phyloP scores from a whole-genome alignment of 202 grass and related monocot genomes.

The Schoenoplectus tabernaemontani region DNA sequence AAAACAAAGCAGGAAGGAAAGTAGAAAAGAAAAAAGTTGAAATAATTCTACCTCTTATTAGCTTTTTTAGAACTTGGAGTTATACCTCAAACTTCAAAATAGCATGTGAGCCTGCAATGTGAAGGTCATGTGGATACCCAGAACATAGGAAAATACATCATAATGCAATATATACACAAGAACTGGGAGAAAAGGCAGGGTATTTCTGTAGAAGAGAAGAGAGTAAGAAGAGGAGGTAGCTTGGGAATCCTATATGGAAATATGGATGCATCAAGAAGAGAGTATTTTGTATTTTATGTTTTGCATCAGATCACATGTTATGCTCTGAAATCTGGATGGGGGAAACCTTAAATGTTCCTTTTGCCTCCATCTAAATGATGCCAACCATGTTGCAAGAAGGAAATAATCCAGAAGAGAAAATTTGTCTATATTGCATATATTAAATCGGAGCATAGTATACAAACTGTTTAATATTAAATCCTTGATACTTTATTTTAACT shows the following conservation, averaged over 20 bases:
- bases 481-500: neutral
- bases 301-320: neutral
- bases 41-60: neutral
- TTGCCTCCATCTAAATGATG: neutral
- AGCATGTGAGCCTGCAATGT: neutral
- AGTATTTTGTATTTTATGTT: neutral
- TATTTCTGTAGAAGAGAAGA: neutral
- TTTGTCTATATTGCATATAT: neutral
- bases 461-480: constrained; percentile 1
- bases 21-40: neutral
- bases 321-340: neutral
- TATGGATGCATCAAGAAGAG: neutral
- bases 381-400: neutral
- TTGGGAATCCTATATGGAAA: neutral
- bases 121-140: neutral
- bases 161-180: neutral
- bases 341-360: neutral
- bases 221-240: neutral
- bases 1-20: neutral
- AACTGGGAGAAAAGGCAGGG: neutral
- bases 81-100: neutral
- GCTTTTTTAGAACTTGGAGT: neutral
- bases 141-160: neutral
- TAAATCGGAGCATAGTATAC: neutral
- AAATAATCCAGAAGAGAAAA: neutral